These are phyloP conservation scores for Penstemon davidsonii DNA, from an alignment of 257 asterid genomes.

Conservation along the genomic window DNA sequence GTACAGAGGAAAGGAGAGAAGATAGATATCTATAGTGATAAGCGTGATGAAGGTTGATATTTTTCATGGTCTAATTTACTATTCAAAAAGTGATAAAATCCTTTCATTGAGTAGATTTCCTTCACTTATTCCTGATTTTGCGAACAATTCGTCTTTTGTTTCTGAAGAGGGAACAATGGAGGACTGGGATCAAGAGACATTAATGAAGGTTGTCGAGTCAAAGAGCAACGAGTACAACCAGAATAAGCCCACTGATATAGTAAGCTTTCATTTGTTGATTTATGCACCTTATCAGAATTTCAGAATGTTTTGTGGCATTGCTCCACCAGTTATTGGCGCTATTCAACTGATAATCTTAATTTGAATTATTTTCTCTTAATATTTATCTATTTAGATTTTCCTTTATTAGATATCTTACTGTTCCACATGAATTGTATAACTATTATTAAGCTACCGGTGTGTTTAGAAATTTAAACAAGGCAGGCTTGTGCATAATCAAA, in stretches of 20 bases:
- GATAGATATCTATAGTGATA: slow-evolving; percentile 87
- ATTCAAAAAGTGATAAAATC: neutral
- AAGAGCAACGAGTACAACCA: slow-evolving; percentile 90
- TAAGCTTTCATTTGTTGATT: slow-evolving; percentile 34
- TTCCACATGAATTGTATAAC: neutral
- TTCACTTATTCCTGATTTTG: slow-evolving; percentile 13
- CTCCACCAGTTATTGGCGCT: slow-evolving; percentile 3
- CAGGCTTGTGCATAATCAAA: too few relatives aligned
- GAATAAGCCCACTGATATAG: slow-evolving; percentile 96
- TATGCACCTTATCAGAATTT: slow-evolving; percentile 7
- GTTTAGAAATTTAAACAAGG: too few relatives aligned
- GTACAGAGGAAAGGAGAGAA: slow-evolving; percentile 96
- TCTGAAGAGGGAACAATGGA: slow-evolving; percentile 60
- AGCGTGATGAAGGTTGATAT: slow-evolving; percentile 54
- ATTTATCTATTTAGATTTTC: neutral
- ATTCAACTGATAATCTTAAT: slow-evolving; percentile 13
- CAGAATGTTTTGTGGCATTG: neutral
- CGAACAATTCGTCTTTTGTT: slow-evolving; percentile 7
- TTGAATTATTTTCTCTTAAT: neutral
- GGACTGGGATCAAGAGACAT: slow-evolving; percentile 92
- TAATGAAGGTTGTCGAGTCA: slow-evolving; percentile 85
- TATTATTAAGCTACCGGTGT: neutral
- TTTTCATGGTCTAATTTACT: neutral
- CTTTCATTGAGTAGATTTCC: neutral
- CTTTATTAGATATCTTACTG: neutral